Evolutionary conservation across 331 rosid species (phyloP).

Genomic region (Malus hybrid): DNA sequence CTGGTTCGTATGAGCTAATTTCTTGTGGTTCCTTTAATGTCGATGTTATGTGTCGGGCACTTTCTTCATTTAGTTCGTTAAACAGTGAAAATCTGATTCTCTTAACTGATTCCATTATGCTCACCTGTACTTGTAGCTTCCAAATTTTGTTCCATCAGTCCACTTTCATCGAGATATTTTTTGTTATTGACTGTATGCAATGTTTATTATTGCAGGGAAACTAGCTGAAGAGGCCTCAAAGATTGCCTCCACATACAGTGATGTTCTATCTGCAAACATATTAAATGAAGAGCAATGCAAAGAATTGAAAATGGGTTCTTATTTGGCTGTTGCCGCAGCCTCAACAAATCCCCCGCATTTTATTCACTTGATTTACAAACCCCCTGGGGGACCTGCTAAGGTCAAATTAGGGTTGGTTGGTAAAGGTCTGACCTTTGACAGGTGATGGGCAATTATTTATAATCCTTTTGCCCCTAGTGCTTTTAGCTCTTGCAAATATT

Average conservation of each 20-base stretch:
- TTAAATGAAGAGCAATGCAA: conserved; percentile 70
- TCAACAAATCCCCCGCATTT: conserved; percentile 87
- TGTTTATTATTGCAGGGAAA: conserved; percentile 41
- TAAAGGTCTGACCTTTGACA: conserved; percentile 95
- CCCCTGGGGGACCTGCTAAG: conserved; percentile 71
- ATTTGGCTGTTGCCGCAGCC: conserved; percentile 92
- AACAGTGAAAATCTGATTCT: not conserved
- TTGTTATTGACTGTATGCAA: conserved; percentile 10
- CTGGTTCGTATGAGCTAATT: conserved; percentile 46
- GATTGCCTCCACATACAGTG: conserved; percentile 71
- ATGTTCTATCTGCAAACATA: conserved; percentile 81
- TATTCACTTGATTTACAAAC: conserved; percentile 82
- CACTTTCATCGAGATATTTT: not conserved
- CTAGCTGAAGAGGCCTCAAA: conserved; percentile 92
- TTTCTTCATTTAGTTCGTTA: not conserved
- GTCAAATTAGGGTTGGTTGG: conserved; percentile 84
- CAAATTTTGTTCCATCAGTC: not conserved
- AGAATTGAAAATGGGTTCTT: conserved; percentile 96
- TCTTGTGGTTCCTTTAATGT: conserved; percentile 3
- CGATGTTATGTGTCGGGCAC: not conserved
- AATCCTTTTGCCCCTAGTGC: not conserved
- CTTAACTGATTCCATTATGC: not conserved
- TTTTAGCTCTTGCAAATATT: not conserved
- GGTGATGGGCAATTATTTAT: conserved; percentile 33
- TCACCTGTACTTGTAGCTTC: not conserved